Percentiles rank a stretch among this genome's conserved stretches.
Evolutionary conservation across 2,329 filamentous ascomycete genomes (phyloP).

Genomic region (Aspergillus aculeatinus): DNA sequence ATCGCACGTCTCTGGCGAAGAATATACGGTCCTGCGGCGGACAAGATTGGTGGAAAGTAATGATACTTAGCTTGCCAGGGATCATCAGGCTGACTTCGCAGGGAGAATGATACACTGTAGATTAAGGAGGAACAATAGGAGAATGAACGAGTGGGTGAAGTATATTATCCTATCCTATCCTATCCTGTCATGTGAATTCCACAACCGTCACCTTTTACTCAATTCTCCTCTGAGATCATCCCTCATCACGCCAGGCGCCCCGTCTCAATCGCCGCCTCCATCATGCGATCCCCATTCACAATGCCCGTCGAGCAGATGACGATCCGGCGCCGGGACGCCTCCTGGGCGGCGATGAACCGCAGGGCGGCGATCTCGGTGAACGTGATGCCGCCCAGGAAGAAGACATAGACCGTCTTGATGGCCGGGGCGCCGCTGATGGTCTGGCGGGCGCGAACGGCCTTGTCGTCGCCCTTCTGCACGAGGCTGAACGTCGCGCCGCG

Average conservation of each 20-base stretch:
- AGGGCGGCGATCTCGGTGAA: slow-evolving; percentile 95
- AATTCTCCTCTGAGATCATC: too few relatives aligned
- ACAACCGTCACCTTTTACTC: too few relatives aligned
- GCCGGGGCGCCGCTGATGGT: slow-evolving; percentile 72
- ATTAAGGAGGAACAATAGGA: too few relatives aligned
- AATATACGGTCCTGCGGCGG: too few relatives aligned
- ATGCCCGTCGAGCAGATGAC: slow-evolving; percentile 92
- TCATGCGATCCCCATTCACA: slow-evolving; percentile 83
- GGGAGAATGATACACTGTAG: too few relatives aligned
- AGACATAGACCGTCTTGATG: slow-evolving; percentile 88
- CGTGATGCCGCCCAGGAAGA: slow-evolving; percentile 94
- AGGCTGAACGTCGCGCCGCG: slow-evolving; percentile 89
- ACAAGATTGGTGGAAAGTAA: too few relatives aligned
- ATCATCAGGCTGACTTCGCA: too few relatives aligned
- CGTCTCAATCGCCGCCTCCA: slow-evolving; percentile 79
- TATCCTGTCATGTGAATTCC: too few relatives aligned
- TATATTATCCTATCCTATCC: too few relatives aligned
- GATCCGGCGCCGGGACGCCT: slow-evolving; percentile 77
- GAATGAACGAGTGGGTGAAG: too few relatives aligned
- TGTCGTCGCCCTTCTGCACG: slow-evolving; percentile 87
- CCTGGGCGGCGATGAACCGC: slow-evolving; percentile 81
- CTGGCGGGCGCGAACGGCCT: slow-evolving; percentile 81
- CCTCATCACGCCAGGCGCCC: slow-evolving; percentile 52
- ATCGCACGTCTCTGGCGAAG: too few relatives aligned
- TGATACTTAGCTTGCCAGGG: too few relatives aligned